Conservation (phyloP, 306 rosid species). For the Vigna unguiculata region DNA sequence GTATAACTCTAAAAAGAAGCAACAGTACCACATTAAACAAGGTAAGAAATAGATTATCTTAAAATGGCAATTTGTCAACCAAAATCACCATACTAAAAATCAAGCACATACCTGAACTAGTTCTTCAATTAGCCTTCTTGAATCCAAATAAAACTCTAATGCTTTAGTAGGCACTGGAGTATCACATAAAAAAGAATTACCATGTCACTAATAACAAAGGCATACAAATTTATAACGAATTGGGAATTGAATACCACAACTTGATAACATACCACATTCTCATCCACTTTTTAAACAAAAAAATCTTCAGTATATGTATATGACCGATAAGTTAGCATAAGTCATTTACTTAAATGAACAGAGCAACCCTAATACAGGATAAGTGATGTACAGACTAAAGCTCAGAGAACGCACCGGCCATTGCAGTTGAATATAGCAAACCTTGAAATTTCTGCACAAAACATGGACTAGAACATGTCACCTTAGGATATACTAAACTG, state of each 20-base stretch:
- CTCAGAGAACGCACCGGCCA: slow-evolving; percentile 60
- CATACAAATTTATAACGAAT: slow-evolving; percentile 3
- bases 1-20: slow-evolving; percentile 69
- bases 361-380: not conserved
- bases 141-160: slow-evolving; percentile 75
- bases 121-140: slow-evolving; percentile 82
- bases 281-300: not conserved
- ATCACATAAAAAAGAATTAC: slow-evolving; percentile 45
- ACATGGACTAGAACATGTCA: slow-evolving; percentile 45
- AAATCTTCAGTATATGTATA: not conserved
- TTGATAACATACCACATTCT: not conserved
- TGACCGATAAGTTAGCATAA: not conserved
- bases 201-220: slow-evolving; percentile 21
- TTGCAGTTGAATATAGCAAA: slow-evolving; percentile 59
- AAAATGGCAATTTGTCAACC: not conserved
- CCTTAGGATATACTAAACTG: not conserved
- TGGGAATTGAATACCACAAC: not conserved
- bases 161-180: slow-evolving; percentile 87
- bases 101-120: slow-evolving; percentile 67
- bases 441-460: slow-evolving; percentile 77
- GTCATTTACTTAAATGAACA: not conserved
- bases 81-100: slow-evolving; percentile 31
- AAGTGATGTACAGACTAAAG: slow-evolving; percentile 26
- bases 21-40: slow-evolving; percentile 35
- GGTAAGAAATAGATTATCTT: not conserved